Evolutionary conservation across 768 basidiomycete genomes (phyloP), one percentile per base, ranked within the genome.

Genomic region (Collybiopsis luxurians): DNA sequence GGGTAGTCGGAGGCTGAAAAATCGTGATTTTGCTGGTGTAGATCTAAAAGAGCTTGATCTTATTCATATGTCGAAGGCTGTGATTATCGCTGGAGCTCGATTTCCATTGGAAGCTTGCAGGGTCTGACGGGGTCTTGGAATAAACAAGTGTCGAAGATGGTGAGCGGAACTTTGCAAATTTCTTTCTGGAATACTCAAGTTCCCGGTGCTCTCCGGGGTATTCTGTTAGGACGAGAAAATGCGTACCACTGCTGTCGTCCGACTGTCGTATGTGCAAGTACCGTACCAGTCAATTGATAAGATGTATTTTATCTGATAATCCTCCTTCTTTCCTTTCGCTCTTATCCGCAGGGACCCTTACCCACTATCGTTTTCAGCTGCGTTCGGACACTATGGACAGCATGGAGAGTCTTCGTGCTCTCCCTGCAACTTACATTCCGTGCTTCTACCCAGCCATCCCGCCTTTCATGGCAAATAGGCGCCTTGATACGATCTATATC

Each of bases 1-100:
- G 2, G 74, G 79, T 65, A 78, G 72, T 3, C 71, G 81, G 26
- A 61, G 67, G n/a, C 72, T 81, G 56, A 78, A 77, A 66, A 82
- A 68, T 61, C 73, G 74, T 62, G 72, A 77, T 9, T 81, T 81
- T 60, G 69, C 70, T 13, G 80, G 78, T 0, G 71, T 82, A 9
- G 81, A 81, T 56, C 34, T 74, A 49, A 58, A 66, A 1, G 73
- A 71, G 47, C 68, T 81, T 23, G 81, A 81, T 60, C 70, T 81
- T 24, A 75, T 81, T 40, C 50, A 3, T 6, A n/a, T n/a, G n/a
- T n/a, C n/a, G n/a, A n/a, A n/a, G n/a, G n/a, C n/a, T n/a, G n/a
- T n/a, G n/a, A n/a, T n/a, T n/a, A n/a, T n/a, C n/a, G n/a, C n/a
- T n/a, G n/a, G n/a, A n/a, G n/a, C n/a, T n/a, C n/a, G n/a, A n/a